Evolutionary conservation across 345 rosid genomes (phyloP).

Genomic region (Limnanthes douglasii): DNA sequence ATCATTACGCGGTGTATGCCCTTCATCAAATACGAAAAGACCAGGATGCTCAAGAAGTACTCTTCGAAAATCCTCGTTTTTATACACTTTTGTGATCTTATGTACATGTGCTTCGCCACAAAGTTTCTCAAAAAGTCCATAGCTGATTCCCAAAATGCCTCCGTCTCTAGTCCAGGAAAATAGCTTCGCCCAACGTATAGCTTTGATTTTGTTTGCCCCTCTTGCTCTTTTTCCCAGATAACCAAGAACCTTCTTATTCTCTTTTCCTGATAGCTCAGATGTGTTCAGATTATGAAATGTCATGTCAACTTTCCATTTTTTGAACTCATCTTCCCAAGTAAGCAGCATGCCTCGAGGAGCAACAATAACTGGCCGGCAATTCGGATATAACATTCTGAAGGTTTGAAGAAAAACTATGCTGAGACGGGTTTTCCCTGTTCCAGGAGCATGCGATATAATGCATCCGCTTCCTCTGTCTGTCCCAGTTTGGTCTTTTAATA

Average conservation of each 20-base stretch:
- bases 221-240: conserved; percentile 5
- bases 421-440: conserved; percentile 77
- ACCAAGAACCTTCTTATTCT: conserved; percentile 12
- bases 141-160: conserved; percentile 51
- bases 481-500: conserved; percentile 20
- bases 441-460: conserved; percentile 77
- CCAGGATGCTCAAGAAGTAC: too few relatives aligned
- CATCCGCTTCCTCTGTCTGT: conserved; percentile 34
- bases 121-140: conserved; percentile 41
- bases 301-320: conserved; percentile 40
- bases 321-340: conserved; percentile 73
- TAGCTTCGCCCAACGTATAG: conserved; percentile 35
- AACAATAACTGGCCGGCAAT: conserved; percentile 49
- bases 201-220: conserved; percentile 1
- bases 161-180: conserved; percentile 40
- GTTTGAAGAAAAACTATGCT: conserved; percentile 49
- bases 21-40: too few relatives aligned
- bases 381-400: conserved; percentile 25
- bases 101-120: too few relatives aligned
- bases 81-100: too few relatives aligned
- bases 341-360: conserved; percentile 69
- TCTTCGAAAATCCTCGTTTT: too few relatives aligned
- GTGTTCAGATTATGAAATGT: conserved; percentile 50
- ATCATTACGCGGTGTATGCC: too few relatives aligned
- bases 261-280: conserved; percentile 27